Conservation (phyloP, 805 yeast genomes). For the Candida boleticola region DNA sequence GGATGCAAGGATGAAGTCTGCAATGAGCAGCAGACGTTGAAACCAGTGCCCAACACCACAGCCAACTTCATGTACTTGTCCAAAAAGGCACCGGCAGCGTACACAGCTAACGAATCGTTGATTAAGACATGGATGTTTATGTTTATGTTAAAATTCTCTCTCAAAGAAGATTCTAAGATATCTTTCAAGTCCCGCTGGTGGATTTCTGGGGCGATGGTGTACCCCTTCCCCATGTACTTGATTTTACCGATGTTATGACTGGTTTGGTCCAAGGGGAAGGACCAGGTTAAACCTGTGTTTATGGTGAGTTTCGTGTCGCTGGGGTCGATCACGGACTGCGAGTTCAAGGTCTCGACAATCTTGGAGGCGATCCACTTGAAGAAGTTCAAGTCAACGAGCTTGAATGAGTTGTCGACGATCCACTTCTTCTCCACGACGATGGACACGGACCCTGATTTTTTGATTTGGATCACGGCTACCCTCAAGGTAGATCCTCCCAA, state of each 20-base stretch:
- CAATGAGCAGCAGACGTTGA: slow-evolving; percentile 50
- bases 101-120: slow-evolving; percentile 68
- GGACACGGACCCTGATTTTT: slow-evolving; percentile 12
- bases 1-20: slow-evolving; percentile 16
- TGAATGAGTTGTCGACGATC: slow-evolving; percentile 36
- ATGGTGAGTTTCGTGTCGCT: slow-evolving; percentile 15
- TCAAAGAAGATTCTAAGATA: slow-evolving; percentile 37
- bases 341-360: slow-evolving; percentile 25
- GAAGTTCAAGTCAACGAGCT: slow-evolving; percentile 39
- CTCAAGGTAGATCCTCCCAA: slow-evolving; percentile 58
- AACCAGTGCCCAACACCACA: slow-evolving; percentile 68
- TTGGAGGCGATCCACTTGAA: slow-evolving; percentile 41
- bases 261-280: slow-evolving; percentile 49
- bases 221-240: slow-evolving; percentile 62
- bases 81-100: slow-evolving; percentile 48
- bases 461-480: slow-evolving; percentile 35
- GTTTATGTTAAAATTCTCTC: slow-evolving; percentile 17
- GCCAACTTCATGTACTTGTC: slow-evolving; percentile 44
- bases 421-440: slow-evolving; percentile 34
- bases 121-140: slow-evolving; percentile 46
- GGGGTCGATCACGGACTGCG: slow-evolving; percentile 15
- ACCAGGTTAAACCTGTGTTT: slow-evolving; percentile 52
- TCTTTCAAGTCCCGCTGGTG: slow-evolving; percentile 39
- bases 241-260: slow-evolving; percentile 45
- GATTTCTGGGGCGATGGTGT: slow-evolving; percentile 42